phyloP scores from a whole-genome alignment of 768 basidiomycete genomes.

The Hypholoma fasciculare region DNA sequence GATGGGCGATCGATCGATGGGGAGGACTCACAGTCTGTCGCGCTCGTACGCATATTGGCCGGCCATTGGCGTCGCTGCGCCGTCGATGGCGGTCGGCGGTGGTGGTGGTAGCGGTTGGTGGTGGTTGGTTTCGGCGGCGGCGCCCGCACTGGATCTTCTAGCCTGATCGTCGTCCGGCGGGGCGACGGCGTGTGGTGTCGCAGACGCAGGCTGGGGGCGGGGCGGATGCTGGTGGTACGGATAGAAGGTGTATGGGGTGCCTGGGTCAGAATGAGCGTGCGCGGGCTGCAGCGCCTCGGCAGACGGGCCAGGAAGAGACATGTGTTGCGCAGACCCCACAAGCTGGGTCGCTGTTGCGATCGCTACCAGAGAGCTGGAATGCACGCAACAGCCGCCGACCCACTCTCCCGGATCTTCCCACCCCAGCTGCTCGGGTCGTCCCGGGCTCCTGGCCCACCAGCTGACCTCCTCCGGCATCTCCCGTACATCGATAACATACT shows the following conservation, averaged over 20 bases:
- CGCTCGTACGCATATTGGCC: conserved; percentile 33
- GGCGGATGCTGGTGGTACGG: background rate
- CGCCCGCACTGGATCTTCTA: background rate
- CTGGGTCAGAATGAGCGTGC: background rate
- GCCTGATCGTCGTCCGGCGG: background rate
- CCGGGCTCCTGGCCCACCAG: too few species aligned
- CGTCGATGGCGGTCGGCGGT: background rate
- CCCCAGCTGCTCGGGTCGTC: background rate
- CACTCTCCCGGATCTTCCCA: background rate
- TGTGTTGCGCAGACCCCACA: background rate
- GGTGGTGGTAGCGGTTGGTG: background rate
- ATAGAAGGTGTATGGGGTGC: background rate
- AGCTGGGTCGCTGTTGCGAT: background rate
- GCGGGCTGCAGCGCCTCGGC: background rate
- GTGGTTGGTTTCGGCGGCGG: background rate
- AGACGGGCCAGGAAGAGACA: background rate
- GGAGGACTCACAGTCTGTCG: conserved; percentile 38
- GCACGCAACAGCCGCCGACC: background rate
- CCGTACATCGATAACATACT: too few species aligned
- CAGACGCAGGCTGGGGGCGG: background rate
- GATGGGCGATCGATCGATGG: background rate
- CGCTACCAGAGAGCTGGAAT: background rate
- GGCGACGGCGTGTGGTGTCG: background rate
- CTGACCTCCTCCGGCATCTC: too few species aligned
- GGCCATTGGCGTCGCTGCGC: background rate